Base-by-base conservation (phyloP, 441 rosid species). In the Erodium texanum region DNA sequence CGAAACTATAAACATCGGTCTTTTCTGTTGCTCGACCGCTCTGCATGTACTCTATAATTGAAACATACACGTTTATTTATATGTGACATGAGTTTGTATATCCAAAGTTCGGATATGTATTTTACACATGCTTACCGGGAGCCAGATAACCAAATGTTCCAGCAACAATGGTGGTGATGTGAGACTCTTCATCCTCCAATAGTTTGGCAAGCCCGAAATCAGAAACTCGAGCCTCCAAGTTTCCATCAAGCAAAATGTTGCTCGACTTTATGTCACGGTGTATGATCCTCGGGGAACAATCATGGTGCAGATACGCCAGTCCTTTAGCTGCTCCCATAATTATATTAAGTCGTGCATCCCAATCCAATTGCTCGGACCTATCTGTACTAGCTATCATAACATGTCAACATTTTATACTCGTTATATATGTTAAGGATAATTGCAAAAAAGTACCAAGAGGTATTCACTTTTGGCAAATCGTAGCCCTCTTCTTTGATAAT, bases 21-120 rank as follows among this genome's bases (percentile, higher is more conserved):
- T 90, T 95, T 77, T 95, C 99, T 6, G 99, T 95, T 72, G 99
- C 98, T 80, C 99, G 86, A 75, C 99, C 99, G 72, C 97, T 95
- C 77, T 85, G 96, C 99, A 92, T 92, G 69, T 92, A 94, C 71
- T 94, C 97, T 94, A 85, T 76, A 73, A 73, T 71, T 52, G 62
- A 18, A 16, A 15, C 24, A 63, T 29, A 34, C 70, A 66, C 15
- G 66, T 29, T 29, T 29, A 7, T 29, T 29, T 29, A 29, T 29
- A 29, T 29, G 34, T 29, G 34, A 29, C 34, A 23, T 59, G 3
- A 59, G 63, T 8, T 9, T 14, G 10, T 19, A 2, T 3, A 23
- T 14, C 6, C 3, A 14, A 48, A 48, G 15, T 14, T 3, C 5
- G 54, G 71, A 29, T 29, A 29, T 29, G 34, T 29, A 29, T 29